Percentiles rank a stretch among this genome's conserved stretches.
Conservation (phyloP, 73 alveolate species). For the Tetrahymena elliotti region DNA sequence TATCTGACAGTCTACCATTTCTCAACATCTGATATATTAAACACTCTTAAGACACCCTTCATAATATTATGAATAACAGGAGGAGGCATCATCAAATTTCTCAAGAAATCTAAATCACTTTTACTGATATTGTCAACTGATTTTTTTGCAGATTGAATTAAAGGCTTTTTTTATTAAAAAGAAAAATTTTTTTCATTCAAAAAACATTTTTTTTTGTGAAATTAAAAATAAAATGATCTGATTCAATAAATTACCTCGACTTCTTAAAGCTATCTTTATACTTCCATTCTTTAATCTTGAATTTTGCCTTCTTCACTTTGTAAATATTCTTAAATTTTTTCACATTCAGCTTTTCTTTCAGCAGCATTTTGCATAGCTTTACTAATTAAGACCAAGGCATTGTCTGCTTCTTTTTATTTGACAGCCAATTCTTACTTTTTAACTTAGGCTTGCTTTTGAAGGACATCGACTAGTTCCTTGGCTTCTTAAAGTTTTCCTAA, state of each 20-base stretch:
- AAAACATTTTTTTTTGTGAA: no score
- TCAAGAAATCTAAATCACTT: constrained; percentile 82
- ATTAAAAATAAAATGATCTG: background rate
- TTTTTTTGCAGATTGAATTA: constrained; percentile 80
- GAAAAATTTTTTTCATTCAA: background rate
- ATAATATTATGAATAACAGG: constrained; percentile 92
- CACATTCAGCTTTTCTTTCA: constrained; percentile 68
- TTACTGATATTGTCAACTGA: constrained; percentile 83
- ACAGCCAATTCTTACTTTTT: constrained; percentile 68
- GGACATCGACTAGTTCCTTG: constrained; percentile 81
- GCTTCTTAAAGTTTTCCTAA: constrained; percentile 96
- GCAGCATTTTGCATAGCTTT: constrained; percentile 91
- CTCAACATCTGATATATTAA: constrained; percentile 74
- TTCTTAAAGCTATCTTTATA: constrained; percentile 73
- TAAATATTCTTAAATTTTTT: constrained; percentile 46
- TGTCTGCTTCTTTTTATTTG: constrained; percentile 94
- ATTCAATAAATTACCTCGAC: constrained; percentile 12
- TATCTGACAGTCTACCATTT: constrained; percentile 90
- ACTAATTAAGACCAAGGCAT: constrained; percentile 89
- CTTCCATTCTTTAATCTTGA: constrained; percentile 47
- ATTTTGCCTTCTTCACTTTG: constrained; percentile 63
- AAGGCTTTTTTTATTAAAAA: constrained; percentile 50
- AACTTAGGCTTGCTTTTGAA: constrained; percentile 77
- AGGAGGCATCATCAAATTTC: constrained; percentile 90
- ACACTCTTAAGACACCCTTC: constrained; percentile 85